Conservation (phyloP, 768 basidiomycete species). For the Hydnomerulius pinastri region DNA sequence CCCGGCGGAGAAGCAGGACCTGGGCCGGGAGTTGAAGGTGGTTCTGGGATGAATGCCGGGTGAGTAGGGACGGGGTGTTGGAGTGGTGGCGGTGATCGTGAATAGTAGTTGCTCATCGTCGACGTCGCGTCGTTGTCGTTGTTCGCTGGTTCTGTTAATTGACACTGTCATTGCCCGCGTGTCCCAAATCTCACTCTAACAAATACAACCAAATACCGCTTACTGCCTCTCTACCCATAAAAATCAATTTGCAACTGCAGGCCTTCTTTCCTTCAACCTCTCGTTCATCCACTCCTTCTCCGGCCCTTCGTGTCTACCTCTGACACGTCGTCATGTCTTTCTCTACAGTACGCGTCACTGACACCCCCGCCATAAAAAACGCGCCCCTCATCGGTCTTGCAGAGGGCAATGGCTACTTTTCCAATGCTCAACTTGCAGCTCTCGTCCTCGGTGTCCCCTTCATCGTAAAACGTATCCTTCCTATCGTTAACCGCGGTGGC, state of each 20-base stretch:
- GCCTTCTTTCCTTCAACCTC: slow-evolving; percentile 3
- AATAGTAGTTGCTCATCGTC: slow-evolving; percentile 37
- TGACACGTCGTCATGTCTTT: slow-evolving; percentile 38
- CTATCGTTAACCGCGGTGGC: slow-evolving; percentile 81
- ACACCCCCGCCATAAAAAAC: slow-evolving; percentile 78
- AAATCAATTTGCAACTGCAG: slow-evolving; percentile 6
- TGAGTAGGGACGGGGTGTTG: slow-evolving; percentile 90
- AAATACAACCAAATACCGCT: slow-evolving; percentile 23
- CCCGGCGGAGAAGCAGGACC: slow-evolving; percentile 71
- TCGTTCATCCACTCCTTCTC: slow-evolving; percentile 20
- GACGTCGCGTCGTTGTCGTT: too few relatives aligned
- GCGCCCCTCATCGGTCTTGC: slow-evolving; percentile 79
- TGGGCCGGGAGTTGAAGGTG: slow-evolving; percentile 70
- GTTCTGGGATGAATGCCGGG: slow-evolving; percentile 82
- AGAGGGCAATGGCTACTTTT: slow-evolving; percentile 86
- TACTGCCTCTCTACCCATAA: slow-evolving; percentile 12
- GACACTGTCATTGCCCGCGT: neutral
- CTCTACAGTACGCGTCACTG: slow-evolving; percentile 60
- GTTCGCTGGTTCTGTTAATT: too few relatives aligned
- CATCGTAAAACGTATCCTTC: slow-evolving; percentile 78
- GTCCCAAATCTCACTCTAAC: neutral
- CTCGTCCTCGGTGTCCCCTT: slow-evolving; percentile 82
- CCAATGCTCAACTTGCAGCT: slow-evolving; percentile 75
- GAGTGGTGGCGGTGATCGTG: slow-evolving; percentile 72
- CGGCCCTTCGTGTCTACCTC: neutral